These are phyloP conservation scores for Solanum clarkiae DNA, from an alignment of 257 asterid genomes.

Conservation along the genomic window DNA sequence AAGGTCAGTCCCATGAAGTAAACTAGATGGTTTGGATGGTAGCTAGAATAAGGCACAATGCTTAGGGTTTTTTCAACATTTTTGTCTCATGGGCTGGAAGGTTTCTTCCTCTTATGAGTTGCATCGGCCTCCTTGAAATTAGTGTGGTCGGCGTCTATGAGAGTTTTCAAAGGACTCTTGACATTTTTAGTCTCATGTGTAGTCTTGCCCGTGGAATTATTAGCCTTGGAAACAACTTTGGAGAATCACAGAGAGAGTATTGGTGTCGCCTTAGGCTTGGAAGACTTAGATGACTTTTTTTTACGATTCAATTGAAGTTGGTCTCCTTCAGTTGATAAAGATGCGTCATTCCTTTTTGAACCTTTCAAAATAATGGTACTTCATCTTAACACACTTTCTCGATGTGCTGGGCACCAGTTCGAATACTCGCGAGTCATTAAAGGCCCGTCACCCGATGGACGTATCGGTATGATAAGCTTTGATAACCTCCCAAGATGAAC, in stretches of 20 bases:
- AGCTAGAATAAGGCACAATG: too few relatives aligned
- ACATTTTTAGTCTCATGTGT: background rate
- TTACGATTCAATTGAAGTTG: background rate
- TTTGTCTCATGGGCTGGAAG: too few relatives aligned
- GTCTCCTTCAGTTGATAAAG: background rate
- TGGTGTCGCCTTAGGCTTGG: background rate
- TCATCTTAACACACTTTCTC: background rate
- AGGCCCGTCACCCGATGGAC: background rate
- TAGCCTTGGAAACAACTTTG: background rate
- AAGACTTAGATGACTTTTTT: background rate
- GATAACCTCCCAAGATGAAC: background rate
- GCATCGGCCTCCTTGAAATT: too few relatives aligned
- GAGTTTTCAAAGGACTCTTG: background rate
- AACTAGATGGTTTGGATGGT: too few relatives aligned
- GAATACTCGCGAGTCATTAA: background rate
- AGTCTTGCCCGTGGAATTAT: background rate
- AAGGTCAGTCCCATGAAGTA: background rate
- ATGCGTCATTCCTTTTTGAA: background rate
- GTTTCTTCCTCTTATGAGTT: too few relatives aligned
- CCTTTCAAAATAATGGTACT: background rate
- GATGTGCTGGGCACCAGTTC: background rate
- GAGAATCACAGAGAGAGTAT: rapidly evolving
- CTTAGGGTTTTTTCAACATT: too few relatives aligned
- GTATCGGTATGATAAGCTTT: background rate
- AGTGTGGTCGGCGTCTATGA: too few relatives aligned